A percentile compares a stretch with the other conserved stretches of the same genome.
Evolutionary conservation across 2,329 filamentous ascomycete species (phyloP).

Genomic region (Ceratocystis eucalypticola): DNA sequence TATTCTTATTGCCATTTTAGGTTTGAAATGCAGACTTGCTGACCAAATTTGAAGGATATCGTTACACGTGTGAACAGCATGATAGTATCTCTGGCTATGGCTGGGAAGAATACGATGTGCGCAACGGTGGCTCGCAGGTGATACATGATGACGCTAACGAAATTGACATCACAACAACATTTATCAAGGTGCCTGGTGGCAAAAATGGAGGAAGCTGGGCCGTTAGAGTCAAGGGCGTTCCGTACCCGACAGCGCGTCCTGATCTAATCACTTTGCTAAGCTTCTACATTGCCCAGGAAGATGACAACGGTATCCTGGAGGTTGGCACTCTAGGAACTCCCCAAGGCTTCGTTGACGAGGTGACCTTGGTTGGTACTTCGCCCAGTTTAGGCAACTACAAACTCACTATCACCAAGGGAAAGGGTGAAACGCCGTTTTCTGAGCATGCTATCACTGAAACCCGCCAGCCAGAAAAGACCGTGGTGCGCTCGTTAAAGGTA

Average conservation of each 20-base stretch:
- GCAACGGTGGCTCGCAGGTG: slow-evolving; percentile 73
- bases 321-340: slow-evolving; percentile 35
- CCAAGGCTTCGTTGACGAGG: slow-evolving; percentile 42
- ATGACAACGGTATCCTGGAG: slow-evolving; percentile 55
- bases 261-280: slow-evolving; percentile 63
- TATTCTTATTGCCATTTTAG: neutral
- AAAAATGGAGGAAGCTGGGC: slow-evolving; percentile 83
- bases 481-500: slow-evolving; percentile 58
- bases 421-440: slow-evolving; percentile 47
- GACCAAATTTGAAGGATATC: slow-evolving; percentile 24
- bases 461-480: slow-evolving; percentile 61
- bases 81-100: slow-evolving; percentile 91
- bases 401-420: slow-evolving; percentile 60
- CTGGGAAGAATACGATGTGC: slow-evolving; percentile 92
- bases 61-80: slow-evolving; percentile 92
- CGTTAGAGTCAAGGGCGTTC: slow-evolving; percentile 68
- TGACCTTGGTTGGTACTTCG: slow-evolving; percentile 58
- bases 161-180: slow-evolving; percentile 82
- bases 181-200: slow-evolving; percentile 84
- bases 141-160: slow-evolving; percentile 83
- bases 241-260: slow-evolving; percentile 52
- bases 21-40: neutral
- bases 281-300: slow-evolving; percentile 74
- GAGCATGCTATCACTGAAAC: slow-evolving; percentile 51
- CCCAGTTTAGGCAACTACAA: slow-evolving; percentile 65